Evolutionary conservation across 2,329 filamentous ascomycete species (phyloP).

Genomic region (Ophiocordyceps polyrhachis-furcata): DNA sequence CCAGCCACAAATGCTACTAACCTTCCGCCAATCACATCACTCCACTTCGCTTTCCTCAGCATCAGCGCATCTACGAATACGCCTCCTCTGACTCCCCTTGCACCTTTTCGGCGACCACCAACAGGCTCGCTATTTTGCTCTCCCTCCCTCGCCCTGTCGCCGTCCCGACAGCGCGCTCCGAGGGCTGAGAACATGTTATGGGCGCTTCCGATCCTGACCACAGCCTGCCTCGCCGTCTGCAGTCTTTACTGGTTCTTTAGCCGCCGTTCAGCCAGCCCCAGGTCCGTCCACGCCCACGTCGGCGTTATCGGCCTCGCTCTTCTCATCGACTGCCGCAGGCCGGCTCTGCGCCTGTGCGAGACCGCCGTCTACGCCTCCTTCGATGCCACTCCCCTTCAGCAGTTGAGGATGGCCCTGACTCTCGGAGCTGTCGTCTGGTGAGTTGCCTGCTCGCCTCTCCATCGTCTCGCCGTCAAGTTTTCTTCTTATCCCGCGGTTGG

Average conservation of each 20-base stretch:
- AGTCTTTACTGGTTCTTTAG: constrained; percentile 19
- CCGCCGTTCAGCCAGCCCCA: constrained; percentile 12
- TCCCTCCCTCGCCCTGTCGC: constrained; percentile 2
- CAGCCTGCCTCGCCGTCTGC: constrained; percentile 19
- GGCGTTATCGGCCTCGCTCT: constrained; percentile 14
- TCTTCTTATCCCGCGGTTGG: constrained; percentile 1
- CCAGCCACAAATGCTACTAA: not conserved
- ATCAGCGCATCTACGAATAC: not conserved
- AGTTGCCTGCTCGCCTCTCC: constrained; percentile 7
- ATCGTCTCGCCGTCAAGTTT: not conserved
- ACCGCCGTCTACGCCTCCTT: constrained; percentile 17
- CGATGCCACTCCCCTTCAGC: constrained; percentile 25
- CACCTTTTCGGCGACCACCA: constrained; percentile 3
- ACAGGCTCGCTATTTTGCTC: not conserved
- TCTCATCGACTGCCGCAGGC: constrained; percentile 14
- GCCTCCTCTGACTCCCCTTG: not conserved
- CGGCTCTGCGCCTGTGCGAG: constrained; percentile 12
- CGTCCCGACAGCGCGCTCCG: constrained; percentile 1
- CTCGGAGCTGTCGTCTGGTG: constrained; percentile 35
- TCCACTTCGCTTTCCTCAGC: not conserved
- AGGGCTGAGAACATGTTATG: constrained; percentile 24
- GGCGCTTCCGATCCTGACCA: constrained; percentile 21
- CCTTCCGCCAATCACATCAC: not conserved
- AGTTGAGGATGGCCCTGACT: constrained; percentile 36
- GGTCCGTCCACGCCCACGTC: constrained; percentile 9